Percentiles rank a stretch among this genome's conserved stretches.
phyloP scores from a whole-genome alignment of 2,329 filamentous ascomycete genomes.

The Neopestalotiopsis clavispora region DNA sequence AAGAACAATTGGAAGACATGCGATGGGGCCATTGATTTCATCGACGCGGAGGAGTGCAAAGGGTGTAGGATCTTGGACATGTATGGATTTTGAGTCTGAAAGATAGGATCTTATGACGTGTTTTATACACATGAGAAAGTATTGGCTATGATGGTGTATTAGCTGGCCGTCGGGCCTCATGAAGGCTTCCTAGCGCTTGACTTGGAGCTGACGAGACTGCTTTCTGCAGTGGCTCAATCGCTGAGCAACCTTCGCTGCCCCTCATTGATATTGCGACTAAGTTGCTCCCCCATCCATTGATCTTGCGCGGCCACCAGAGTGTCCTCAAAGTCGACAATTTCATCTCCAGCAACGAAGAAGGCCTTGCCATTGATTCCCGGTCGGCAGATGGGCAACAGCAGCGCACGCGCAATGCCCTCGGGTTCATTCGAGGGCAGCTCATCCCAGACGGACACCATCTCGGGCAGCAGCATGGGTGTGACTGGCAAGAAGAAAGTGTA shows the following conservation, averaged over 20 bases:
- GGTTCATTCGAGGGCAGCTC: not conserved
- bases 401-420: not conserved
- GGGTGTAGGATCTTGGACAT: too few species aligned
- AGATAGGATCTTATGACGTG: too few species aligned
- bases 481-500: not conserved
- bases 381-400: not conserved
- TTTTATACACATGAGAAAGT: too few species aligned
- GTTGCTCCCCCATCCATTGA: conserved; percentile 7
- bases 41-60: too few species aligned
- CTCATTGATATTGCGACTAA: not conserved
- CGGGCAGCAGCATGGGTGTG: conserved; percentile 5
- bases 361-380: conserved; percentile 4
- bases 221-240: not conserved
- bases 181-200: too few species aligned
- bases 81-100: too few species aligned
- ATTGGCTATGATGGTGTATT: too few species aligned
- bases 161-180: too few species aligned
- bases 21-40: too few species aligned
- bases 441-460: not conserved
- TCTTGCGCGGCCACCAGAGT: not conserved
- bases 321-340: conserved; percentile 1
- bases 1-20: not conserved
- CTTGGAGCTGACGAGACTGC: too few species aligned
- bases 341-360: conserved; percentile 7
- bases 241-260: conserved; percentile 2